These are phyloP conservation scores for Conticribra guillardii DNA, from an alignment of 108 stramenopile genomes.

Conservation along the genomic window DNA sequence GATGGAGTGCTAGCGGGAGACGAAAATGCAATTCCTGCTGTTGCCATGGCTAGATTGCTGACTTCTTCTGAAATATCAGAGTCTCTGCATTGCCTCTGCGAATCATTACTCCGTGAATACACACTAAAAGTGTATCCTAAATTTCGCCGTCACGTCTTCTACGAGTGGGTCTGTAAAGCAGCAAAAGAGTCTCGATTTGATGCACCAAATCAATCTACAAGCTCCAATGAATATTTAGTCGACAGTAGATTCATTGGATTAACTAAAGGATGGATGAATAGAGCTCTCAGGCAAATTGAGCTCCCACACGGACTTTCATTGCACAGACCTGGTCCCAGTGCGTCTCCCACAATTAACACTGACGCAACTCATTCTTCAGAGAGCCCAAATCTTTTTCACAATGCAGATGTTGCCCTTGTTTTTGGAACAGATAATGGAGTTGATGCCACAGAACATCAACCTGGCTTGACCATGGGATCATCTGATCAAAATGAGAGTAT, in stretches of 20 bases:
- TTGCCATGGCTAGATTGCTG: conserved; percentile 19
- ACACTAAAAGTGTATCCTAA: conserved; percentile 58
- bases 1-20: conserved; percentile 17
- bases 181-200: conserved; percentile 24
- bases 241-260: conserved; percentile 28
- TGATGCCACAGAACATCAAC: not conserved
- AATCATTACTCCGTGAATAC: conserved; percentile 75
- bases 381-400: conserved; percentile 4
- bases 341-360: not conserved
- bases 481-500: conserved; percentile 42
- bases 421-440: conserved; percentile 53
- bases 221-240: conserved; percentile 26
- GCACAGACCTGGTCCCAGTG: conserved; percentile 61
- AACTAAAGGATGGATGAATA: conserved; percentile 62
- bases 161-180: conserved; percentile 82
- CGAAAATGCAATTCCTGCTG: conserved; percentile 7
- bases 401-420: conserved; percentile 78
- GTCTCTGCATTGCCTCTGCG: conserved; percentile 45
- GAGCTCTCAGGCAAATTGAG: conserved; percentile 66
- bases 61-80: conserved; percentile 35
- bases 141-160: conserved; percentile 77
- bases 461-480: conserved; percentile 29
- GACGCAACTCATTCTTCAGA: not conserved
- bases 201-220: conserved; percentile 2
- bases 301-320: conserved; percentile 76